phyloP scores from a whole-genome alignment of 768 basidiomycete genomes.

The Lactifluus hygrophoroides region DNA sequence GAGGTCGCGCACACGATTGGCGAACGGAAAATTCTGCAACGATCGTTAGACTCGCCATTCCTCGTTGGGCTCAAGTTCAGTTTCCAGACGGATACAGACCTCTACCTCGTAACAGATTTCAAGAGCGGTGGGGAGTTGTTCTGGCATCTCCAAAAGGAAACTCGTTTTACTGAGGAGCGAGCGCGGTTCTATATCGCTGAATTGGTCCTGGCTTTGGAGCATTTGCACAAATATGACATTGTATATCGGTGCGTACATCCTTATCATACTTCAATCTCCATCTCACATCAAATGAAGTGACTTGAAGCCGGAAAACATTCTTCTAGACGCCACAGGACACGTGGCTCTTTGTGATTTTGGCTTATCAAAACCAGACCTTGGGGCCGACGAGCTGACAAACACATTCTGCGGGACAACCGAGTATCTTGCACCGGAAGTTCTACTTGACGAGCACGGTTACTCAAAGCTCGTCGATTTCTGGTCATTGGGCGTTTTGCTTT shows the following conservation, averaged over 20 bases:
- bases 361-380: constrained; percentile 90
- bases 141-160: constrained; percentile 97
- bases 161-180: constrained; percentile 85
- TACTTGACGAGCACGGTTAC: constrained; percentile 96
- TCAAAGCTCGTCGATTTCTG: constrained; percentile 99
- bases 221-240: constrained; percentile 96
- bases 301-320: constrained; percentile 97
- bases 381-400: constrained; percentile 91
- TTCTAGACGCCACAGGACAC: constrained; percentile 96
- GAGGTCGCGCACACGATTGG: constrained; percentile 99
- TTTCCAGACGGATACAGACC: constrained; percentile 92
- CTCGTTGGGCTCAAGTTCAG: constrained; percentile 96
- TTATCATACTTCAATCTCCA: neutral
- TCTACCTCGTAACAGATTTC: constrained; percentile 97
- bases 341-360: constrained; percentile 99
- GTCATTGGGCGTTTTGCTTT: constrained; percentile 90
- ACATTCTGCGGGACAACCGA: constrained; percentile 99
- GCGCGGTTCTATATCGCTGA: constrained; percentile 97
- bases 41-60: constrained; percentile 90
- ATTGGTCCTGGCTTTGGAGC: constrained; percentile 88
- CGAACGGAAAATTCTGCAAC: constrained; percentile 96
- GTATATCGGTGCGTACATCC: constrained; percentile 68
- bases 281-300: constrained; percentile 43
- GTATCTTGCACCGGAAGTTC: constrained; percentile 97
- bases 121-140: constrained; percentile 98